Conservation (phyloP, 768 basidiomycete species). For the Podaxis sp. region DNA sequence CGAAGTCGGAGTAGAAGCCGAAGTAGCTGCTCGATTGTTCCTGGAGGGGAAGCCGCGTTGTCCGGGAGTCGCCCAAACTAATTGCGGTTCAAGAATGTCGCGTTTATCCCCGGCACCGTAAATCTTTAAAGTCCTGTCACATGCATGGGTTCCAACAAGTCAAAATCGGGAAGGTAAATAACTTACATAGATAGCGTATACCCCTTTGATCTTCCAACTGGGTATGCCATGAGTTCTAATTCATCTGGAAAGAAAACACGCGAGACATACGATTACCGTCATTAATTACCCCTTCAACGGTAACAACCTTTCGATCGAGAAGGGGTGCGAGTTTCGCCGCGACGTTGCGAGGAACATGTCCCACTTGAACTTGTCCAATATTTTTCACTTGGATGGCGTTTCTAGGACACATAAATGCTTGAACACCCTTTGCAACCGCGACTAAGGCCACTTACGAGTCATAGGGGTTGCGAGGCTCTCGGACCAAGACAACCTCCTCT, state of each 20-base stretch:
- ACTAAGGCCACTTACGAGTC: slow-evolving; percentile 47
- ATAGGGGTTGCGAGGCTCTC: slow-evolving; percentile 67
- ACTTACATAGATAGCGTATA: slow-evolving; percentile 67
- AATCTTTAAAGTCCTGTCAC: slow-evolving; percentile 60
- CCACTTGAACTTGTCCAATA: slow-evolving; percentile 71
- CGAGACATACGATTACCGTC: slow-evolving; percentile 61
- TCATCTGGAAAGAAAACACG: slow-evolving; percentile 1
- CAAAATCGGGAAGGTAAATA: not conserved
- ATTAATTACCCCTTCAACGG: slow-evolving; percentile 67
- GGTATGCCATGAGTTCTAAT: slow-evolving; percentile 1
- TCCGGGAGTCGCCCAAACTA: slow-evolving; percentile 75
- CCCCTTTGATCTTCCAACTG: slow-evolving; percentile 38
- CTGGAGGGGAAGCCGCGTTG: slow-evolving; percentile 50
- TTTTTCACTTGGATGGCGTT: slow-evolving; percentile 85
- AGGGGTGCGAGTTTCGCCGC: slow-evolving; percentile 65
- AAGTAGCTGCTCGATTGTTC: slow-evolving; percentile 5
- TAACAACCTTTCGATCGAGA: slow-evolving; percentile 61
- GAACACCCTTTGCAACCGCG: not conserved
- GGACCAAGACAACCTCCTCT: slow-evolving; percentile 67
- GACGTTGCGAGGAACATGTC: slow-evolving; percentile 67
- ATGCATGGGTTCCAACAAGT: not conserved
- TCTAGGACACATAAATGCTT: slow-evolving; percentile 28
- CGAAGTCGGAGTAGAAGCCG: slow-evolving; percentile 1
- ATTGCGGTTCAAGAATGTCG: slow-evolving; percentile 55
- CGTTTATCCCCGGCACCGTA: slow-evolving; percentile 67